Evolutionary conservation across 2,329 filamentous ascomycete species (phyloP), one percentile per base, ranked within the genome.

Genomic region (Cladophialophora psammophila): DNA sequence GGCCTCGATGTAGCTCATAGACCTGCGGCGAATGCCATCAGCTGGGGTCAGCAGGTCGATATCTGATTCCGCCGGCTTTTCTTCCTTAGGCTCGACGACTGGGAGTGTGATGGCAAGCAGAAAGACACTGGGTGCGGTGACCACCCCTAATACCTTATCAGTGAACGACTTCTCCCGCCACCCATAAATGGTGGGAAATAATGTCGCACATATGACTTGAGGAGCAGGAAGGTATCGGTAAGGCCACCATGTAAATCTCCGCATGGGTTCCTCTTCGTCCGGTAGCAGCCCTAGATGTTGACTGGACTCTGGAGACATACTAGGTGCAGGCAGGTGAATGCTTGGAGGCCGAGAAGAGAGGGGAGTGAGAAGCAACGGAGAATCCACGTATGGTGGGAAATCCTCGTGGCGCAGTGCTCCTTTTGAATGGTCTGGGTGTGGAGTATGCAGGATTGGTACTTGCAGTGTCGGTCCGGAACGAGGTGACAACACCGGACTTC

Each of bases 51-150:
- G 55, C 18, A 74, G 50, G 20, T 65, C 69, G 9, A 67, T 66
- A 15, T 77, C 75, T 7, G 80, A 77, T 4, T 84, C 82, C 5
- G 79, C 79, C 2, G 82, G 79, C 12, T 88, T 85, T 7, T 85
- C 76, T 40, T 79, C 83, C 20, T 87, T 84, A 0, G 87, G 86
- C 74, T 98, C 94, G 5, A 97, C 92, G 0, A 99, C 93, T 0
- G 96, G 95, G 4, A 99, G 79, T 0, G 95, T 99, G 55, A 95
- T 88, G 0, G 94, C 94, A 3, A 99, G 84, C 1, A 98, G 80
- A 69, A 99, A 92, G 42, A 99, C 93, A 73, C 91, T 96, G 0
- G 94, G 92, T n/a, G 93, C 90, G 7, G 94, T 94, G 42, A 96
- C 85, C 10, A 95, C 74, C 50, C 93, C 94, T 56, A 97, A 81